Evolutionary conservation across 2,329 filamentous ascomycete genomes (phyloP).

Genomic region (Fusarium stilboides): DNA sequence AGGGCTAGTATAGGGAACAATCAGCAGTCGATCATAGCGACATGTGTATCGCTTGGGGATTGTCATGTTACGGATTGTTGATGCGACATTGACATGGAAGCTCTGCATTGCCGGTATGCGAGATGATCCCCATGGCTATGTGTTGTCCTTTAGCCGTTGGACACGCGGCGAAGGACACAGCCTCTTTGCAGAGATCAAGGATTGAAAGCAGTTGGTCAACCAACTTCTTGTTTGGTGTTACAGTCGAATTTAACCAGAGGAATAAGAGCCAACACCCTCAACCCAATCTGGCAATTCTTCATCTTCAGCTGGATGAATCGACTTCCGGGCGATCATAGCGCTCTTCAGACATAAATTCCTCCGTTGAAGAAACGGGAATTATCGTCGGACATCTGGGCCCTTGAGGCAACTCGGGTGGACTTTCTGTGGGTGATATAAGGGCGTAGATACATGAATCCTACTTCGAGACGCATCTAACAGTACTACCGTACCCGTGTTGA

Average conservation of each 20-base stretch:
- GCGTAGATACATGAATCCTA: conserved; percentile 19
- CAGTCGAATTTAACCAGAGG: conserved; percentile 14
- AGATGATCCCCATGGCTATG: conserved; percentile 25
- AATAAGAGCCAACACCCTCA: conserved; percentile 17
- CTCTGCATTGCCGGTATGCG: conserved; percentile 18
- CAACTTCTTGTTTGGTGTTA: conserved; percentile 16
- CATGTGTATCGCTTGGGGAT: conserved; percentile 3
- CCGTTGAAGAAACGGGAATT: conserved; percentile 2
- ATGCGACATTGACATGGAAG: conserved; percentile 33
- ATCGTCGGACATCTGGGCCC: conserved; percentile 1
- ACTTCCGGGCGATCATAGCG: neutral
- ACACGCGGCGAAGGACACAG: conserved; percentile 35
- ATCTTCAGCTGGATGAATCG: neutral
- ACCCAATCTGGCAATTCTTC: neutral
- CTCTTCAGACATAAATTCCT: neutral
- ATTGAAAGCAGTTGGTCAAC: conserved; percentile 15
- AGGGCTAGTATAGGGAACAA: conserved; percentile 28
- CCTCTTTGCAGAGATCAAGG: conserved; percentile 12
- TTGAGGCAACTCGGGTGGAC: conserved; percentile 3
- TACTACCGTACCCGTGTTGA: conserved; percentile 19
- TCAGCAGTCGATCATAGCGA: conserved; percentile 29
- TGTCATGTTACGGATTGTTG: conserved; percentile 20
- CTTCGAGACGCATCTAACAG: neutral
- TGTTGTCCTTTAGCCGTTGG: conserved; percentile 35
- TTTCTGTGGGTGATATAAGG: conserved; percentile 12